Conservation (phyloP, 208 protist genomes). For the Trypanosoma grayi region DNA sequence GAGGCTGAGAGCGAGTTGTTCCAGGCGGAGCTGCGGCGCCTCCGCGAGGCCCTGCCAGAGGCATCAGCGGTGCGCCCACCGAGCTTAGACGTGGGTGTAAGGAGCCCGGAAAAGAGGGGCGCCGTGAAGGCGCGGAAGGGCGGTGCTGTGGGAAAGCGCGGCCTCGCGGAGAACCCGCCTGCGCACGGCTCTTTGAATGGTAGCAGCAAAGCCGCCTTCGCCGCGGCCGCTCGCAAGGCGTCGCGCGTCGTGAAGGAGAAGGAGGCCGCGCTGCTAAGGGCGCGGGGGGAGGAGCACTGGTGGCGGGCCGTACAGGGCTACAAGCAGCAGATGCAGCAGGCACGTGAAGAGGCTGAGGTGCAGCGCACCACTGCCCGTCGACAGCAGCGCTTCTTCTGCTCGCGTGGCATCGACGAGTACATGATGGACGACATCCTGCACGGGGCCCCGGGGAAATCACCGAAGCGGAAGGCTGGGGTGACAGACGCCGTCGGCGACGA, state of each 20-base stretch:
- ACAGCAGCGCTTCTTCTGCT: slow-evolving; percentile 52
- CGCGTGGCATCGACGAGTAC: slow-evolving; percentile 51
- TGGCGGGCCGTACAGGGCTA: slow-evolving; percentile 26
- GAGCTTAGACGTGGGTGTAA: neutral
- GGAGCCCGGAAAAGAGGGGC: slow-evolving; percentile 4
- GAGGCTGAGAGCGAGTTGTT: slow-evolving; percentile 31
- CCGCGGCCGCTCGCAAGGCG: neutral
- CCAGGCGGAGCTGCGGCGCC: slow-evolving; percentile 21
- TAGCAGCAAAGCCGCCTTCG: neutral
- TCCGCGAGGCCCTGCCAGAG: slow-evolving; percentile 1
- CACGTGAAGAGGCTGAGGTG: slow-evolving; percentile 10
- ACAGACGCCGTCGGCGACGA: neutral
- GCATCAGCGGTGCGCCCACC: neutral
- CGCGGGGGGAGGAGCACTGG: slow-evolving; percentile 44
- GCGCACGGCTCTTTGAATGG: neutral
- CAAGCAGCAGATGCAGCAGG: slow-evolving; percentile 35
- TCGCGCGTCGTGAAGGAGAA: slow-evolving; percentile 34
- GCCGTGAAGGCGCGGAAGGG: neutral
- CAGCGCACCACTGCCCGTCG: slow-evolving; percentile 30
- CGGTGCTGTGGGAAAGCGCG: neutral
- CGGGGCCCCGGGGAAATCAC: slow-evolving; percentile 4
- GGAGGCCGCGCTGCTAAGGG: slow-evolving; percentile 27
- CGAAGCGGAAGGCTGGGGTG: neutral
- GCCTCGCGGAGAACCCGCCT: neutral
- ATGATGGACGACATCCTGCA: slow-evolving; percentile 63